These are phyloP conservation scores for Penicillium sp. DNA, from an alignment of 2,329 filamentous ascomycete species.

Conservation along the genomic window DNA sequence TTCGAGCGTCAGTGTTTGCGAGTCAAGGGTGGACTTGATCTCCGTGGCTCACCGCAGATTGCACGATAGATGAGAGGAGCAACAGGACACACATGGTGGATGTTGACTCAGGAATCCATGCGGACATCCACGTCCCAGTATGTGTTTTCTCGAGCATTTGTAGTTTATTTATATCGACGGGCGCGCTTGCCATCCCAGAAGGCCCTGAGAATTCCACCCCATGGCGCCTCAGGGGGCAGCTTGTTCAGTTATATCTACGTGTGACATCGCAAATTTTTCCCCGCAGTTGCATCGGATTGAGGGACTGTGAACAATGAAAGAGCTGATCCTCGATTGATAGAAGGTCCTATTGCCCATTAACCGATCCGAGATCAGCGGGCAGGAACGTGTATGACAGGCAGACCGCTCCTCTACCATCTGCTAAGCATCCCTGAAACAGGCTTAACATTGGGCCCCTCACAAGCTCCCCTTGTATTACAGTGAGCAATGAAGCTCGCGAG, in stretches of 20 bases:
- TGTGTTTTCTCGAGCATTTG: constrained; percentile 38
- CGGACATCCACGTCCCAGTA: constrained; percentile 52
- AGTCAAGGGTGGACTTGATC: too few relatives aligned
- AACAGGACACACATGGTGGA: constrained; percentile 43
- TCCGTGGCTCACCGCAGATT: constrained; percentile 41
- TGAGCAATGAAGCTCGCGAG: too few relatives aligned
- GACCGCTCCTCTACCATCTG: neutral
- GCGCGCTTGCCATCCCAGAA: neutral
- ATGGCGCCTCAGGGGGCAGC: neutral
- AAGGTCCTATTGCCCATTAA: neutral
- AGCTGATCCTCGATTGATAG: neutral
- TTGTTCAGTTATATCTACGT: neutral
- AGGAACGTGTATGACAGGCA: neutral
- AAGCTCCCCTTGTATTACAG: too few relatives aligned
- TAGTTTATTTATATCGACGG: neutral
- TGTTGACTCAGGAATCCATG: constrained; percentile 49
- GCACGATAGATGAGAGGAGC: constrained; percentile 49
- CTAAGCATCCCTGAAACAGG: neutral
- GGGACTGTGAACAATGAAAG: too few relatives aligned
- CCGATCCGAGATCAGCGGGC: neutral
- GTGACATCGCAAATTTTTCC: neutral
- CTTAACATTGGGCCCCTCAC: too few relatives aligned
- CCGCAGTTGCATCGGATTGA: neutral
- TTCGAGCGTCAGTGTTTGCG: constrained; percentile 1
- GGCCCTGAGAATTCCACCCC: neutral